phyloP scores from a whole-genome alignment of 73 alveolate genomes.

The Durusdinium trenchii region DNA sequence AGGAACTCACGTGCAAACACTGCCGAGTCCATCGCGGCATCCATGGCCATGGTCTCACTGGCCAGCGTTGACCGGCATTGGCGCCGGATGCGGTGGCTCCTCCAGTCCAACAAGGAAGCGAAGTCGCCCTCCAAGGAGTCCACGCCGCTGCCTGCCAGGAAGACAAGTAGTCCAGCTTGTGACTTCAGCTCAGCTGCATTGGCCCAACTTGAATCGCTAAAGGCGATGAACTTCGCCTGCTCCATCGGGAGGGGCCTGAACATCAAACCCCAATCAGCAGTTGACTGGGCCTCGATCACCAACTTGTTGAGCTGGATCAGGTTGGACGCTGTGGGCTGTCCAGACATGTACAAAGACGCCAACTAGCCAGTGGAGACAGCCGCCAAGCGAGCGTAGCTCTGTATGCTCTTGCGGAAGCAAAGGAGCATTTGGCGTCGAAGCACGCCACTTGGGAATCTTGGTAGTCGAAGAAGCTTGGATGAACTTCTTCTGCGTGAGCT shows the following conservation, averaged over 20 bases:
- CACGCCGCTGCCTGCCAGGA: background rate
- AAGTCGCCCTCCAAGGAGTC: background rate
- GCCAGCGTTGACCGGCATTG: conserved; percentile 22
- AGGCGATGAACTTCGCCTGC: conserved; percentile 2
- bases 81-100: background rate
- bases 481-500: conserved; percentile 1
- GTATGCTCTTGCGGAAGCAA: background rate
- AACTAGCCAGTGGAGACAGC: conserved; percentile 32
- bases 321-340: background rate
- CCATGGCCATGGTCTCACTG: conserved; percentile 51
- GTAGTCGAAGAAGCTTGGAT: background rate
- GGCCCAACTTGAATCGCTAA: background rate
- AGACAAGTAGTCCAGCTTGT: background rate
- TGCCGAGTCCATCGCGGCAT: background rate
- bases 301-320: conserved; percentile 1
- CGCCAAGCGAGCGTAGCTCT: background rate
- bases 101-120: background rate
- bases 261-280: background rate
- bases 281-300: background rate
- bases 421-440: background rate
- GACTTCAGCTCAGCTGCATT: background rate
- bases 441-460: background rate
- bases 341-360: background rate
- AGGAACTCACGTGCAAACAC: background rate
- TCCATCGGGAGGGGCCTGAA: background rate